Evolutionary conservation across 1,284 basidiomycete genomes (phyloP), one percentile per base, ranked within the genome.

Genomic region (Cutaneotrichosporon cavernicola): DNA sequence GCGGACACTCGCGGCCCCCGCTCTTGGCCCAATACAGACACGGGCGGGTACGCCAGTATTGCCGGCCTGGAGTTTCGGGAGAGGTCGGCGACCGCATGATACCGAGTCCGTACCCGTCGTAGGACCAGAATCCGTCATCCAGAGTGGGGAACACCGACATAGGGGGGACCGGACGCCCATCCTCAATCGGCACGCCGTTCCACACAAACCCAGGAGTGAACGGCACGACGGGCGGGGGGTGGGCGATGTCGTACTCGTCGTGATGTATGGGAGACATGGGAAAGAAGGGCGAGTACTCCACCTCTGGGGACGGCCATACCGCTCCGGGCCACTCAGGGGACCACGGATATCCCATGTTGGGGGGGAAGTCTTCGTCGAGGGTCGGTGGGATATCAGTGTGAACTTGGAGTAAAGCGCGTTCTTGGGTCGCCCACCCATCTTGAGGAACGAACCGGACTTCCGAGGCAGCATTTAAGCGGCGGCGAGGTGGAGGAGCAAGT

Each of bases 1-100:
- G 77, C 2, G 76, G 76, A 56, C 79, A 81, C 50, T 67, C 40
- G 0, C 78, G 78, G 18, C 38, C 55, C 38, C 36, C 36, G 18
- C 51, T 53, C n/a, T 76, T 67, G 1, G 65, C 60, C 53, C 73
- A 81, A 64, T 75, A 78, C 58, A 69, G 73, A 65, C 80, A 81
- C 3, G 72, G 70, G 30, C 71, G 70, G 5, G 75, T 70, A 1
- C 62, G 56, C 51, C 65, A 68, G 57, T 75, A 61, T 5, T 70
- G 66, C 52, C 58, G 52, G 13, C 53, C 43, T 8, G 22, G 21
- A 21, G 40, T 56, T 16, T 40, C 38, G 38, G 38, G 38, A 11
- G 53, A 56, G n/a, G 10, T 32, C n/a, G 52, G 52, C 21, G 26
- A 31, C 14, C 50, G 22, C 22, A 26, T 13, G 16, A 32, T 53